These are phyloP conservation scores for Lentinus tigrinus DNA, from an alignment of 768 basidiomycete genomes.

Conservation along the genomic window DNA sequence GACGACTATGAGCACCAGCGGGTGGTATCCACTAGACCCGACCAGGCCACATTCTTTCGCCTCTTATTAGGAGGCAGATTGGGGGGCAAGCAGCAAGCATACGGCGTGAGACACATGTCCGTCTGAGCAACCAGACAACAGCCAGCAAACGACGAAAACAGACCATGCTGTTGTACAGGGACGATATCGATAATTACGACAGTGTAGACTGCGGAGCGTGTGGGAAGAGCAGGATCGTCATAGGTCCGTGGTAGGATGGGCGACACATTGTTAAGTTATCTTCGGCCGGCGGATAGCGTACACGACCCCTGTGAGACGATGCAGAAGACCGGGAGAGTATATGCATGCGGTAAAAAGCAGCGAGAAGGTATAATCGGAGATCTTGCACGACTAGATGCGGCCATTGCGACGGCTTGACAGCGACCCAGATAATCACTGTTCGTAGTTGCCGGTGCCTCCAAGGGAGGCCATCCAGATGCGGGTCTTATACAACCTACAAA, in stretches of 20 bases:
- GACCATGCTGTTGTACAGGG: conserved; percentile 17
- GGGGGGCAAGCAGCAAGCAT: background rate
- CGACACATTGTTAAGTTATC: conserved; percentile 6
- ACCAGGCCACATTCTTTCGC: conserved; percentile 3
- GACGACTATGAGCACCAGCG: background rate
- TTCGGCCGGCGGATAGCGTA: conserved; percentile 9
- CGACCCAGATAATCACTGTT: conserved; percentile 34
- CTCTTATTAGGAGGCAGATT: background rate
- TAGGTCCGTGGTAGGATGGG: background rate
- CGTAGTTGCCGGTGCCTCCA: conserved; percentile 46
- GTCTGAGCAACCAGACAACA: background rate
- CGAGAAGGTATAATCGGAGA: conserved; percentile 9
- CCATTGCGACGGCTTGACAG: background rate
- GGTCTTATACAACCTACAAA: conserved; percentile 82
- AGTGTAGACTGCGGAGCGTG: background rate
- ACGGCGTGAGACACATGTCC: background rate
- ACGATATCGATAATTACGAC: background rate
- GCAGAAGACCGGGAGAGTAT: background rate
- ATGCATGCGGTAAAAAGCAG: background rate
- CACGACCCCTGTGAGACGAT: background rate
- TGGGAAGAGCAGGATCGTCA: background rate
- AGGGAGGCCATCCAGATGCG: conserved; percentile 94
- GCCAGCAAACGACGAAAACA: conserved; percentile 1
- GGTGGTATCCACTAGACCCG: conserved; percentile 15
- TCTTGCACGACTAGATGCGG: conserved; percentile 9